A percentile compares a stretch with the other conserved stretches of the same genome.
Evolutionary conservation across 208 protist genomes (phyloP).

Genomic region (Baffinella frigidus): DNA sequence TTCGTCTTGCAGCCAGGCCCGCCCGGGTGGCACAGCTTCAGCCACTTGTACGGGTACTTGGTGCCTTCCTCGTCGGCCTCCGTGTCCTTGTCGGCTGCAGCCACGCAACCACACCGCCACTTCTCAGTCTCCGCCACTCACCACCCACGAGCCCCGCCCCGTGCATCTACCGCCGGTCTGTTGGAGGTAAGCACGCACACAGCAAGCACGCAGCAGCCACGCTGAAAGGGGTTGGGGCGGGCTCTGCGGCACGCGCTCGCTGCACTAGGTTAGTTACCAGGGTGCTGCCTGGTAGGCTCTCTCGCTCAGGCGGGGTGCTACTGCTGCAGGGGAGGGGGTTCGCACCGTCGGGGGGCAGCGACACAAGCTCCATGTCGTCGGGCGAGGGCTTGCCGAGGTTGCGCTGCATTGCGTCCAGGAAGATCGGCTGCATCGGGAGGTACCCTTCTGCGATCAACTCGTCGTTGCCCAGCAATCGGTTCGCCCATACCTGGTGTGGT

Average conservation of each 20-base stretch:
- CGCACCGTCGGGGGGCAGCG: neutral
- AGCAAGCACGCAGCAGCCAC: too few species aligned
- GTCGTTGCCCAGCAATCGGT: neutral
- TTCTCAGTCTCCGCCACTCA: too few species aligned
- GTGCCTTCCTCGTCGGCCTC: constrained; percentile 35
- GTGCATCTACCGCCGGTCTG: too few species aligned
- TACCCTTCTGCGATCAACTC: neutral
- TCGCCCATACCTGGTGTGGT: too few species aligned
- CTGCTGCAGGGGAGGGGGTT: neutral
- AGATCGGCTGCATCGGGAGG: constrained; percentile 23
- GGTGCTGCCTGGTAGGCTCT: too few species aligned
- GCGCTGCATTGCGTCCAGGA: constrained; percentile 49
- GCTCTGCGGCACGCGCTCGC: too few species aligned
- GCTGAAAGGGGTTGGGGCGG: too few species aligned
- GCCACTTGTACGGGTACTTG: constrained; percentile 50
- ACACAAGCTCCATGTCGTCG: constrained; percentile 52
- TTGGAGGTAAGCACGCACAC: too few species aligned
- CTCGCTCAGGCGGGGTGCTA: too few species aligned
- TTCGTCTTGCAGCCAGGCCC: constrained; percentile 53
- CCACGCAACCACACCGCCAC: too few species aligned
- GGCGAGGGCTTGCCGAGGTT: constrained; percentile 51
- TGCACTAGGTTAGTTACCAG: too few species aligned
- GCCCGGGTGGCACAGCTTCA: constrained; percentile 28
- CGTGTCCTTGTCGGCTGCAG: neutral
- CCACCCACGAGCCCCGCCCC: too few species aligned